These are phyloP conservation scores for Akanthomyces uredinophilus DNA, from an alignment of 2,329 filamentous ascomycete genomes.

Conservation along the genomic window DNA sequence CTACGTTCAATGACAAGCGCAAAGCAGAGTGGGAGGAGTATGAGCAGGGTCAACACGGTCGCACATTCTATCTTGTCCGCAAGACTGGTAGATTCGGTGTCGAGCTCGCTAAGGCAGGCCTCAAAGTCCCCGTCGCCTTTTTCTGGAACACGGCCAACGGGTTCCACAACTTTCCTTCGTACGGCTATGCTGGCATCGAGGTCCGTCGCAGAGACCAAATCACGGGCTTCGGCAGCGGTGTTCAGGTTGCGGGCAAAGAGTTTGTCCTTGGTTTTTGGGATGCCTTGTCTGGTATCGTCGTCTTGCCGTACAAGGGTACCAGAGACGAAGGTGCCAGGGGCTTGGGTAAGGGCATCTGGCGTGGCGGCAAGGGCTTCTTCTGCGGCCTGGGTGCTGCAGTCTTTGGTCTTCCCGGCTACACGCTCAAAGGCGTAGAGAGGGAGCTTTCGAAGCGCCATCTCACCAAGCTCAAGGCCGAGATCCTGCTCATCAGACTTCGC, in stretches of 20 bases:
- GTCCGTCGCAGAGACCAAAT: constrained; percentile 61
- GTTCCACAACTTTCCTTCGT: constrained; percentile 66
- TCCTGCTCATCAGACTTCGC: constrained; percentile 28
- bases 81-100: constrained; percentile 50
- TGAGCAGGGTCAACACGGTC: constrained; percentile 25
- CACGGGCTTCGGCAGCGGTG: constrained; percentile 54
- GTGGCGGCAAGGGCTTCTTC: constrained; percentile 37
- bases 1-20: constrained; percentile 20
- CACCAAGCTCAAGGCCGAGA: constrained; percentile 28
- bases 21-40: constrained; percentile 23
- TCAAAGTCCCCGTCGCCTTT: constrained; percentile 64
- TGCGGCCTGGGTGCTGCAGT: constrained; percentile 38
- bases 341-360: constrained; percentile 53
- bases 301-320: constrained; percentile 58
- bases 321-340: constrained; percentile 58
- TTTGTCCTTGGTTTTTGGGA: constrained; percentile 62
- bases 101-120: constrained; percentile 55
- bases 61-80: constrained; percentile 24
- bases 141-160: constrained; percentile 64
- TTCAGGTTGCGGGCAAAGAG: constrained; percentile 61
- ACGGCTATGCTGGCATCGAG: constrained; percentile 58
- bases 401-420: constrained; percentile 33
- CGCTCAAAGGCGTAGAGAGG: constrained; percentile 49
- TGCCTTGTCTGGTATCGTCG: constrained; percentile 61
- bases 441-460: constrained; percentile 34